Conservation (phyloP, 371 early-diverging fungal genomes). For the Saksenaea vasiformis region DNA sequence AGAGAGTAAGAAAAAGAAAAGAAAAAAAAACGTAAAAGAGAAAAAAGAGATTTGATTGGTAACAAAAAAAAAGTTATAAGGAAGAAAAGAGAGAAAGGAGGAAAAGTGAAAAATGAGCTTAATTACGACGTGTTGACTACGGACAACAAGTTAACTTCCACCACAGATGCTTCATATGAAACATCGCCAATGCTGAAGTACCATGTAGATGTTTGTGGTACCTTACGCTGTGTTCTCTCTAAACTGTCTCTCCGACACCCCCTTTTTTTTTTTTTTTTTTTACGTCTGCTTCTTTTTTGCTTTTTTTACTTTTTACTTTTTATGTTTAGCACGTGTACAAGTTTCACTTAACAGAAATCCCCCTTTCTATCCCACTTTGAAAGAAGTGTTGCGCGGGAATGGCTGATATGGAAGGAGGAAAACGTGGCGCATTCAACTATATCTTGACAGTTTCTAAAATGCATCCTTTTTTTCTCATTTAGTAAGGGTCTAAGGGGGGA, state of each 20-base stretch:
- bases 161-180: not conserved
- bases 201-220: not conserved
- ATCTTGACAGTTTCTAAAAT: not conserved
- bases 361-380: not conserved
- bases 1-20: too few species aligned
- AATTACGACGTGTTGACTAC: not conserved
- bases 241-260: conserved; percentile 3
- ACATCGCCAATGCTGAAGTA: not conserved
- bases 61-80: not conserved
- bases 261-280: not conserved
- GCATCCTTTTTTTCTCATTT: not conserved
- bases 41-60: not conserved
- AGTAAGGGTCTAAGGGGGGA: not conserved
- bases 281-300: not conserved
- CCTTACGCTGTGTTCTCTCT: conserved; percentile 1
- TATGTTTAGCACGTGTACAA: not conserved
- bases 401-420: not conserved
- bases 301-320: not conserved
- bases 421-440: not conserved
- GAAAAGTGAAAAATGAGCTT: not conserved
- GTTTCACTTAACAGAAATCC: not conserved
- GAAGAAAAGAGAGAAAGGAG: not conserved
- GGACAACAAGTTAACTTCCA: not conserved
- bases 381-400: not conserved
- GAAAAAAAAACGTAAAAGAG: not conserved